Percentiles rank a stretch among this genome's conserved stretches.
Conservation (phyloP, 83 land plant species). For the Isoetes engelmannii region DNA sequence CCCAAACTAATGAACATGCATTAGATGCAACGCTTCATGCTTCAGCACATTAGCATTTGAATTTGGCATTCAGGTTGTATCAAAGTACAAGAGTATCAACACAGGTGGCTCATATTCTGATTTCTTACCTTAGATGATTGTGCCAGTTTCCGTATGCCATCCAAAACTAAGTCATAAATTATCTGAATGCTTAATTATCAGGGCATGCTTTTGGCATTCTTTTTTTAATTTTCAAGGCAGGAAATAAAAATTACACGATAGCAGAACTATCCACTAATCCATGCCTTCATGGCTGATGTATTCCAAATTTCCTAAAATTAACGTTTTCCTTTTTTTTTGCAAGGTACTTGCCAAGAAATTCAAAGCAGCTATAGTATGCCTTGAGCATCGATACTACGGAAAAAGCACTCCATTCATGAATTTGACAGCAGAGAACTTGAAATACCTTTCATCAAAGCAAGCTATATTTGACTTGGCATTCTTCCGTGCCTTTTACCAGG, state of each 20-base stretch:
- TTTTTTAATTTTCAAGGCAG: neutral
- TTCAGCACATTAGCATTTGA: neutral
- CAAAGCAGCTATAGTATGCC: conserved; percentile 13
- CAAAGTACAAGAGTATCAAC: too few relatives aligned
- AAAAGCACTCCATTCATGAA: conserved; percentile 8
- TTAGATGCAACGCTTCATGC: neutral
- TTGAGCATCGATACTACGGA: conserved; percentile 19
- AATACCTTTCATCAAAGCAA: conserved; percentile 15
- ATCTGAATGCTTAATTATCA: neutral
- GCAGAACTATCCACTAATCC: too few relatives aligned
- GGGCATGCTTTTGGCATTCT: neutral
- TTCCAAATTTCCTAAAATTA: too few relatives aligned
- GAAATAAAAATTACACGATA: neutral
- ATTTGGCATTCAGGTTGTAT: neutral
- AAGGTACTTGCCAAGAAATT: conserved; percentile 18
- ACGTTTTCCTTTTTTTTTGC: neutral
- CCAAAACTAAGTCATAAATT: too few relatives aligned
- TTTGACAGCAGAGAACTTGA: conserved; percentile 5
- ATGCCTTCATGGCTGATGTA: too few relatives aligned
- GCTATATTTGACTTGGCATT: conserved; percentile 16
- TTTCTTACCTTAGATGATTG: too few relatives aligned
- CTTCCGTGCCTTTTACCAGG: conserved; percentile 11
- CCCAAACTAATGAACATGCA: neutral
- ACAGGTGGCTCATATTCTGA: too few relatives aligned
- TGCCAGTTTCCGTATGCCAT: too few relatives aligned